Conservation (phyloP, 2,329 filamentous ascomycete species). For the Macroventuria anomochaeta region DNA sequence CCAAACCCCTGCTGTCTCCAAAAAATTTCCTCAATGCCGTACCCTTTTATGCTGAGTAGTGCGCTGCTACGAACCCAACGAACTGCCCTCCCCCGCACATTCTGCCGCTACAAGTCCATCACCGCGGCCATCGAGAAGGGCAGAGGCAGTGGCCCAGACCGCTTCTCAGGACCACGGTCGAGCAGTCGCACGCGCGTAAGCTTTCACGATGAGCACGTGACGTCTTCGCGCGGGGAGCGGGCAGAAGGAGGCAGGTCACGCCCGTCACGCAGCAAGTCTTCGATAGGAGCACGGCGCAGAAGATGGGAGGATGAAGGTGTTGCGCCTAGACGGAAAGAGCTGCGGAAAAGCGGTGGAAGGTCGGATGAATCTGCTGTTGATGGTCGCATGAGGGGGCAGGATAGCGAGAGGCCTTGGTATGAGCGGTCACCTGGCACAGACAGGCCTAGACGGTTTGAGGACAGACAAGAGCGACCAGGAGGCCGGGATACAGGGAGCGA, state of each 20-base stretch:
- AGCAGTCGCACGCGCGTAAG: conserved; percentile 16
- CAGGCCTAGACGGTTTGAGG: not conserved
- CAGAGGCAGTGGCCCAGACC: conserved; percentile 21
- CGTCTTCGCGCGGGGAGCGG: conserved; percentile 5
- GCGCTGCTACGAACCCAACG: conserved; percentile 25
- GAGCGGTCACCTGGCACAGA: not conserved
- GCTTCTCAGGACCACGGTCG: conserved; percentile 18
- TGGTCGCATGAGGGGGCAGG: conserved; percentile 9
- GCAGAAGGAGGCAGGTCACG: conserved; percentile 1
- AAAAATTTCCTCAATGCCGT: conserved; percentile 27
- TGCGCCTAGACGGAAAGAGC: conserved; percentile 12
- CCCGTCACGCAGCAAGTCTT: conserved; percentile 17
- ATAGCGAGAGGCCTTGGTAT: not conserved
- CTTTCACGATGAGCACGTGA: conserved; percentile 1
- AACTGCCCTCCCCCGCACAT: conserved; percentile 22
- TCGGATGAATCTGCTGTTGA: conserved; percentile 12
- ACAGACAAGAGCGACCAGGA: not conserved
- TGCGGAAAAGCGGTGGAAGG: conserved; percentile 9
- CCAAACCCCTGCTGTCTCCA: not conserved
- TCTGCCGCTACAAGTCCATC: conserved; percentile 41
- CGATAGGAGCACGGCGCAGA: conserved; percentile 9
- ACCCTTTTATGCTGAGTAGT: conserved; percentile 22
- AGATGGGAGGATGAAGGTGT: conserved; percentile 16
- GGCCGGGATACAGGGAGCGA: not conserved
- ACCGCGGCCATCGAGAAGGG: conserved; percentile 43